phyloP scores from a whole-genome alignment of 1,139 yeast genomes.

The Suhomyces taliae region DNA sequence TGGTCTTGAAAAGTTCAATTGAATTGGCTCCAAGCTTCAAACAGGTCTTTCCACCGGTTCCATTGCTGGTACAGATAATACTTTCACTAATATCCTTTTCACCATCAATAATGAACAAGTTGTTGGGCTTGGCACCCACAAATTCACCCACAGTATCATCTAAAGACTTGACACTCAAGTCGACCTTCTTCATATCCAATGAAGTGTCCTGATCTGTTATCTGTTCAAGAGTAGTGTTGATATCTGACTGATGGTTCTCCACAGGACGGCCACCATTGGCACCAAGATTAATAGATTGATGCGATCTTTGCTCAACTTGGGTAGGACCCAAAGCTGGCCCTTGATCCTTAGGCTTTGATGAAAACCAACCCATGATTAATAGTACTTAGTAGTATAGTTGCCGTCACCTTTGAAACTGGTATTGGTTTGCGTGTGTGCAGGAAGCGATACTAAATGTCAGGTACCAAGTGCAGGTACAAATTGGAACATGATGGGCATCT shows the following conservation, averaged over 20 bases:
- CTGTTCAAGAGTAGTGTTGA: constrained; percentile 40
- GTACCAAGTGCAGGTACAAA: no score
- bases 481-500: no score
- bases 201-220: constrained; percentile 20
- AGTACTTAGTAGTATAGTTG: background rate
- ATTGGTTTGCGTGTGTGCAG: background rate
- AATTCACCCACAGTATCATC: constrained; percentile 19
- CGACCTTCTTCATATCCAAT: constrained; percentile 15
- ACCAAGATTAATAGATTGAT: constrained; percentile 26
- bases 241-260: constrained; percentile 21
- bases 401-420: background rate
- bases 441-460: no score
- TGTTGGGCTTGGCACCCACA: constrained; percentile 29
- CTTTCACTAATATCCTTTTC: constrained; percentile 40
- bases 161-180: constrained; percentile 8
- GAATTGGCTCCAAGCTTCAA: constrained; percentile 40
- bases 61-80: constrained; percentile 43
- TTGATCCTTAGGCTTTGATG: constrained; percentile 11
- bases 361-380: constrained; percentile 27
- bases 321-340: constrained; percentile 8
- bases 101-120: constrained; percentile 46
- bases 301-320: constrained; percentile 40
- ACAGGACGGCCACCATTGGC: background rate
- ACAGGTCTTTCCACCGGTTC: constrained; percentile 48
- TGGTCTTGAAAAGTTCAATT: constrained; percentile 43